Evolutionary conservation across 345 rosid species (phyloP), one percentile per base, ranked within the genome.

Genomic region (Pistacia vera): DNA sequence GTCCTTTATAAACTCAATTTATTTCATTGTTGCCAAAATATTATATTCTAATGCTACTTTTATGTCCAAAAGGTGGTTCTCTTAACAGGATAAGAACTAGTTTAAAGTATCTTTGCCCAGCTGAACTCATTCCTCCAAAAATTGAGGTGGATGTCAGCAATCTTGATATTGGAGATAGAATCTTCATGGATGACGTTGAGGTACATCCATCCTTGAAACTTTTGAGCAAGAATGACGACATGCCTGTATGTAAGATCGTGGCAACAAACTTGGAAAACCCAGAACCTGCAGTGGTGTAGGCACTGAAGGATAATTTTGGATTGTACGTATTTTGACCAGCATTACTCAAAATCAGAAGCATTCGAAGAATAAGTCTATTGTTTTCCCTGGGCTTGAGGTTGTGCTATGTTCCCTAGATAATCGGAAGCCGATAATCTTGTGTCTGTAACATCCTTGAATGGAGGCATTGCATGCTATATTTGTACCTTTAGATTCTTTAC

Each of bases 101-200:
- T 70, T 68, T 96, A 66, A 92, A 81, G 62, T 89, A 81, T 75
- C 72, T 86, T 22, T 88, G 95, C 70, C 91, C 91, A 30, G 93
- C 97, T 0, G 98, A 92, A 71, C 88, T 84, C 78, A 87, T 96
- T 70, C 98, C 98, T 71, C 85, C 86, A 6, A 91, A 93, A 81
- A 83, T 96, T 17, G 95, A 96, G 84, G 90, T 93, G 63, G 99
- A 96, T 28, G 82, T 93, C 70, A 91, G 99, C 86, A 88, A 83
- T 22, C 89, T 96, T 36, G 98, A 93, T 77, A 81, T 91, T 46
- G 98, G 83, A 67, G 98, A 92, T 79, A 83, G 81, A 77, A 83
- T 93, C 59, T 80, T 72, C 18, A 78, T 95, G 88, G 71, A 58
- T 35, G 97, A 95, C 44, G 66, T 93, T 9, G 82, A 75, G 68